Evolutionary conservation across 108 stramenopile genomes (phyloP), one percentile per base, ranked within the genome.

Genomic region (Stephanodiscus triporus): DNA sequence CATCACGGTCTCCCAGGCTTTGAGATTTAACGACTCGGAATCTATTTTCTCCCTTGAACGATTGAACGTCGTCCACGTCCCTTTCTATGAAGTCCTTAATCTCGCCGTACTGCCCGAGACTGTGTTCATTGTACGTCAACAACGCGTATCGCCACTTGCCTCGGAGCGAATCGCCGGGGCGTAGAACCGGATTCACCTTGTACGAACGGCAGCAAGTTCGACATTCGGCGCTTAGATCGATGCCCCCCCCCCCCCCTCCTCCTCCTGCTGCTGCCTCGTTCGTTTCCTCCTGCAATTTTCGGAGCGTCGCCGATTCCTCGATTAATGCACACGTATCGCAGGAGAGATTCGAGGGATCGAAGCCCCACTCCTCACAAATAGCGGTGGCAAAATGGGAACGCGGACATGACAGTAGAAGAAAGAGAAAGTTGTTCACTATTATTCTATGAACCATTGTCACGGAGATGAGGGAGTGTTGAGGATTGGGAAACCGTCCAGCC

Each of bases 41-140:
- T 70, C 61, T 76, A 63, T 29, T 63, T 49, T 45, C 62, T 32
- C 87, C 82, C 72, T 86, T 86, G 30, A 85, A 79, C 23, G 83
- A 70, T 30, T 72, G 42, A 17, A 88, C 48, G 42, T 68, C 73
- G 23, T 77, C 57, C 48, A 73, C 14, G 60, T 88, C 88, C 61
- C 83, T 82, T 16, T 78, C 65, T 4, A 86, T 24, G 61, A 88
- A 73, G 45, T 80, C 75, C 32, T 67, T 67, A 1, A 88, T 76
- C 74, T 79, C 75, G 9, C 72, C 68, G 45, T 40, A 73, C 32
- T 74, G 73, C 27, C 65, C 58, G 24, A 80, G 68, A 7, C 60
- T 68, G 9, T 40, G 30, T 22, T 74, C 54, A 42, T 38, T 30
- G 29, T 80, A 80, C 1, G 79, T 74, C 48, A 80, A 59, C 20